Percentiles rank a stretch among this genome's conserved stretches.
Conservation (phyloP, 2,329 filamentous ascomycete genomes). For the Botrytis byssoidea region DNA sequence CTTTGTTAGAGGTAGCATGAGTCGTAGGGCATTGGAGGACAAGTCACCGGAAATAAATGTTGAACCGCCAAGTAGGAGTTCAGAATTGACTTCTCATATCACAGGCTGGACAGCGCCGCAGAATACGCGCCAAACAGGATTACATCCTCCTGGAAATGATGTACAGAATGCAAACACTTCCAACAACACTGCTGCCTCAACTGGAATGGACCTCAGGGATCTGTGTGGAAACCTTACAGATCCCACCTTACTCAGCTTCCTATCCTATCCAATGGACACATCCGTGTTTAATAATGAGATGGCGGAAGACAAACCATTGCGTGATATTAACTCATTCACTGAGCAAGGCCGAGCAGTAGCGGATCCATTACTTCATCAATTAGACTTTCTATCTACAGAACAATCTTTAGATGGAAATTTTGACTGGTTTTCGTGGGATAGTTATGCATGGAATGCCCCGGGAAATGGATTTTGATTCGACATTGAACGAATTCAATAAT, state of each 20-base stretch:
- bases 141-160: not conserved
- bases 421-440: conserved; percentile 26
- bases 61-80: not conserved
- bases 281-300: conserved; percentile 3
- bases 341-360: not conserved
- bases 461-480: not conserved
- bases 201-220: not conserved
- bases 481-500: no score
- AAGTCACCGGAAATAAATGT: not conserved
- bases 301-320: not conserved
- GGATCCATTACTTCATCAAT: conserved; percentile 1
- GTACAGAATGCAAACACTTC: not conserved
- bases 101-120: not conserved
- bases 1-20: conserved; percentile 20
- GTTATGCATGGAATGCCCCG: not conserved
- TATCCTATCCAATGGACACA: conserved; percentile 19
- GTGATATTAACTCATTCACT: not conserved
- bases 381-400: conserved; percentile 6
- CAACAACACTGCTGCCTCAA: not conserved
- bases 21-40: not conserved
- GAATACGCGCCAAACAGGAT: not conserved
- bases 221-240: not conserved
- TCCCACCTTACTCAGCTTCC: not conserved
- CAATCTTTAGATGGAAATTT: conserved; percentile 21
- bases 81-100: not conserved